Base-by-base conservation (phyloP, 2,329 filamentous ascomycete species). In the Paracamarosporium sp. region DNA sequence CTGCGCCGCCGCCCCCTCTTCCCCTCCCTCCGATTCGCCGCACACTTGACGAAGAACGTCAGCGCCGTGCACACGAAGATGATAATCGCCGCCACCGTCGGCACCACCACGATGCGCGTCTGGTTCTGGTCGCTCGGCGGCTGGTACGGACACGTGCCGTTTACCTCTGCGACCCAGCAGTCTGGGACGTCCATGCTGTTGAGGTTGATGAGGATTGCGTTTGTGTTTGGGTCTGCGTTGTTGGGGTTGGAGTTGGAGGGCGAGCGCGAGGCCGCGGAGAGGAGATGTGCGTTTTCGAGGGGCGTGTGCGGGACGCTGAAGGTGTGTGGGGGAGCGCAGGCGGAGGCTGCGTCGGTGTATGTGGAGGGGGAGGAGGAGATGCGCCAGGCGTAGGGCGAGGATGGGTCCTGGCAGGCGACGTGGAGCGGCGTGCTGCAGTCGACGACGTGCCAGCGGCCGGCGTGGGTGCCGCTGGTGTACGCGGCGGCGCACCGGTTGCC, bases 11-110 rank as follows among this genome's bases (percentile, higher is more conserved):
- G 81, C 25, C 79, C 78, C 45, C 81, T 80, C 61, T 81, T 79
- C 44, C 80, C 83, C 62, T 82, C 83, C 40, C 80, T 79, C 57
- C 86, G 73, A 70, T 89, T 88, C 4, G 85, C 82, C 60, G 86
- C 87, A 67, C 85, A 88, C 67, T 90, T 90, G 48, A 87, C 83
- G 61, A 89, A 86, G 12, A 88, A 71, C 0, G 86, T 89, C 67
- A 89, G 69, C 0, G 81, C 83, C 0, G 85, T 82, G n/a, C 88
- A 72, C 17, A 88, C 77, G 46, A 88, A 80, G 1, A 90, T 85
- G 22, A 90, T 84, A 5, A 90, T 79, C 5, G 84, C 85, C 1
- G 86, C 87, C 22, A 90, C 82, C 0, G 83, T 84, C 2, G 88
- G 86, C 24, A 90, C 83, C 30, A 88, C 74, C 8, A 90, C 82